Conservation (phyloP, 768 basidiomycete genomes). For the Polyporus arcularius region DNA sequence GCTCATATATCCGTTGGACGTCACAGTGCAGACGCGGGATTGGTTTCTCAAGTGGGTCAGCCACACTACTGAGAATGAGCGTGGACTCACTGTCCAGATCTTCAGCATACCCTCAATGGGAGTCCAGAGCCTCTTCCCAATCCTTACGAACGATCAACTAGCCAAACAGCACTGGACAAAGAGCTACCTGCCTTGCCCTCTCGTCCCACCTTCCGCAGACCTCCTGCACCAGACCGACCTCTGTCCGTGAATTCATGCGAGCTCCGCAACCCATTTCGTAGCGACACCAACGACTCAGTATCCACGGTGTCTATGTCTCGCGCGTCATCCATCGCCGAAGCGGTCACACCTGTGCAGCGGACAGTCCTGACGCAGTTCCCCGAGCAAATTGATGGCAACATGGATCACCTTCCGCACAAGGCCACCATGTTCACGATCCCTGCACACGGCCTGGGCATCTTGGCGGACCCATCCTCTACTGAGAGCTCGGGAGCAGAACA, state of each 20-base stretch:
- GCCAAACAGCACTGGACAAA: no score
- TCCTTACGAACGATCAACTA: no score
- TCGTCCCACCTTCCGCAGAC: not conserved
- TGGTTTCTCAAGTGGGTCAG: no score
- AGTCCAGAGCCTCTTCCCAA: no score
- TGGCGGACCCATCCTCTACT: conserved; percentile 5
- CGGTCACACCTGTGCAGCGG: conserved; percentile 5
- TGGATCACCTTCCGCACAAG: not conserved
- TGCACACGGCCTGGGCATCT: not conserved
- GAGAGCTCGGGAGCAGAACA: not conserved
- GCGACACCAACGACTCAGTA: conserved; percentile 3
- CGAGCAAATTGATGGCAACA: not conserved
- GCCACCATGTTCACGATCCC: conserved; percentile 8
- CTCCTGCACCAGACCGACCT: not conserved
- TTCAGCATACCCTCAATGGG: no score
- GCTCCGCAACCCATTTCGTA: conserved; percentile 14
- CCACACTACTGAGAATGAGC: no score
- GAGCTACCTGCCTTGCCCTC: no score
- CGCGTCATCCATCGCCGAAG: conserved; percentile 5
- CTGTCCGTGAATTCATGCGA: not conserved
- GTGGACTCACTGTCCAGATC: no score
- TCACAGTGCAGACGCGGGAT: no score
- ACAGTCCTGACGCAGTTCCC: conserved; percentile 5
- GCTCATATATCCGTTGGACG: no score
- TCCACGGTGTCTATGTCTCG: not conserved